Base-by-base conservation (phyloP, 257 asterid genomes). In the Nemophila menziesii region DNA sequence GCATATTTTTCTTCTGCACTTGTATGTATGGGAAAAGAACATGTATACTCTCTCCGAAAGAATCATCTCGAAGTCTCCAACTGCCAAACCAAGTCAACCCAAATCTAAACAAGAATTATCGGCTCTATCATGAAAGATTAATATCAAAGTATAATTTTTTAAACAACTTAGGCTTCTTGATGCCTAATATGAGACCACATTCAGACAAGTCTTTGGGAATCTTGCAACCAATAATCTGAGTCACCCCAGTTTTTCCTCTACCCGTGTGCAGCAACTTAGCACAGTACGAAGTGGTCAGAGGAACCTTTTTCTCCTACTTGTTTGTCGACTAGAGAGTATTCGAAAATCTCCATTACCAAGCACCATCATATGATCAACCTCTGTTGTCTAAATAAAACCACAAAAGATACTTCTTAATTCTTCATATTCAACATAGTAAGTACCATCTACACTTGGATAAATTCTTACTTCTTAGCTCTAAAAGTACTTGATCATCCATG, bases 251-350 rank as follows among this genome's bases (percentile, higher is more conserved):
- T 66, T 78, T 80, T 11, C 73, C 81, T 17, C 65, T 67, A 41
- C 93, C 96, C 5, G 92, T 73, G 48, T 72, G 87, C 51, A 89
- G 68, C 49, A 89, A 48, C 8, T 86, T 62, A 26, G 98, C 98
- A 61, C 98, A 89, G 65, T 84, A 95, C 13, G 94, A 64, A 27
- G 95, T 95, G 24, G 94, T 76, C 22, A 89, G 61, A 6, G 98
- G 98, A 41, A 55, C 95, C 69, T 95, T 71, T 60, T 94, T 76
- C 67, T 89, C 98, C 98, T 95, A 89, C 69, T 84, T 89, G 58
- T 84, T 89, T 3, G 98, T 89, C 48, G 94, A 72, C 78, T 89
- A 0, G 98, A 72, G 54, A 89, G 87, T 49, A 89, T 74, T 19
- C 98, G 95, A 15, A 89, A 64, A 33, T 84, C 80, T 55, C 98